Base-by-base conservation (phyloP, 768 basidiomycete genomes). In the Lactarius quietus region DNA sequence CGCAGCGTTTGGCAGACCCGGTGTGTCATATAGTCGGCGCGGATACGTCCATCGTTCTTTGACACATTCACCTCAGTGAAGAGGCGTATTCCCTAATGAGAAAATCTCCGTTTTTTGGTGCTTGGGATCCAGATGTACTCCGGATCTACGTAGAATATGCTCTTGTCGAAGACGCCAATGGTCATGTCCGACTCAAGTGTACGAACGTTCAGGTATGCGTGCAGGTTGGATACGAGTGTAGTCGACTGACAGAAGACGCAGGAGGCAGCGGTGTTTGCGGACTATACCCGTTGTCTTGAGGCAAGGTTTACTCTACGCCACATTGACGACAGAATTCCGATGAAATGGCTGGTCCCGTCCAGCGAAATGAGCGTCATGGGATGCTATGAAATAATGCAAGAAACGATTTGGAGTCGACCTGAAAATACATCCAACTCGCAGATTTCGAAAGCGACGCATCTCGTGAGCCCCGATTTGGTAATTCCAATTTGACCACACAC, bases 41-140 rank as follows among this genome's bases (percentile, higher is more conserved):
- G 58, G 58, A 17, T 53, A 15, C 15, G 35, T 28, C n/a, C 36
- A n/a, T 29, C 29, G 31, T 31, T 33, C 17, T 26, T n/a, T 35
- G 38, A 17, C 23, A 26, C 9, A 7, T 20, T 28, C 28, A 15
- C 39, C 36, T 20, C 67, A 89, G 90, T 51, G 82, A 86, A 45
- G 88, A 87, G 64, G 92, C 90, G 1, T 71, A 80, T 6, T 71
- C 69, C 10, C 68, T 74, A 8, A 83, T 92, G 71, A 66, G 72
- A 58, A 74, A 78, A 59, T 83, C 78, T 35, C 81, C 86, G 0
- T 93, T 93, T 80, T 95, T 93, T 73, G 69, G 71, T 3, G 75
- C 79, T 1, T 93, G 92, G 92, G 80, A 92, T 71, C 83, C 85
- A 0, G 81, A 78, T 0, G 85, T 83, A 5, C 78, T 93, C 31